These are phyloP conservation scores for Malassezia psittaci DNA, from an alignment of 1,284 basidiomycete species.

Conservation along the genomic window DNA sequence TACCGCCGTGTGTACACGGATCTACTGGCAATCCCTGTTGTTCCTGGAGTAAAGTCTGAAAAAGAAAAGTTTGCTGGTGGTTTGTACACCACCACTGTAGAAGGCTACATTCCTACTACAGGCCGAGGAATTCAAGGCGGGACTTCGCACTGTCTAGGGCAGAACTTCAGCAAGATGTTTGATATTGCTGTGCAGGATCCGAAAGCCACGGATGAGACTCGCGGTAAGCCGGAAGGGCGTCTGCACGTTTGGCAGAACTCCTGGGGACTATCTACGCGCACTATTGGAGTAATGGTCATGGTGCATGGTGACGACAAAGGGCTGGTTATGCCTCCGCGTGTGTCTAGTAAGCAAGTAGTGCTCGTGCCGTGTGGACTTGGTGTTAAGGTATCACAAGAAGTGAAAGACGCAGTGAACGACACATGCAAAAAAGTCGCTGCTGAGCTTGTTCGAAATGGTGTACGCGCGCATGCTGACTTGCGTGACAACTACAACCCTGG, in stretches of 20 bases:
- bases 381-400: conserved; percentile 49
- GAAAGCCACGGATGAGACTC: conserved; percentile 35
- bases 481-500: conserved; percentile 93
- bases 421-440: conserved; percentile 58
- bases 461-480: conserved; percentile 80
- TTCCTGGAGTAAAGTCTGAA: conserved; percentile 92
- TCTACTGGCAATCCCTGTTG: conserved; percentile 89
- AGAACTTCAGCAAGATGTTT: conserved; percentile 99
- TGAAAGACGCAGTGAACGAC: conserved; percentile 64
- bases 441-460: conserved; percentile 54
- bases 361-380: conserved; percentile 85
- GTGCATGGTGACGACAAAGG: conserved; percentile 97
- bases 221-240: conserved; percentile 51
- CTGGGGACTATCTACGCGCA: conserved; percentile 92
- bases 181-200: conserved; percentile 87
- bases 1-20: conserved; percentile 96
- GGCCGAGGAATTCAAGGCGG: conserved; percentile 95
- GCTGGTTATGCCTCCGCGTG: conserved; percentile 84
- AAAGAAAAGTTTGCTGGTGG: conserved; percentile 99
- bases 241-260: conserved; percentile 93
- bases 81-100: conserved; percentile 93
- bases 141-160: conserved; percentile 95
- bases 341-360: conserved; percentile 82
- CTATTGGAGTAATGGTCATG: conserved; percentile 99
- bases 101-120: conserved; percentile 93